Base-by-base conservation (phyloP, 2,329 filamentous ascomycete genomes). In the Beauveria brongniartii region DNA sequence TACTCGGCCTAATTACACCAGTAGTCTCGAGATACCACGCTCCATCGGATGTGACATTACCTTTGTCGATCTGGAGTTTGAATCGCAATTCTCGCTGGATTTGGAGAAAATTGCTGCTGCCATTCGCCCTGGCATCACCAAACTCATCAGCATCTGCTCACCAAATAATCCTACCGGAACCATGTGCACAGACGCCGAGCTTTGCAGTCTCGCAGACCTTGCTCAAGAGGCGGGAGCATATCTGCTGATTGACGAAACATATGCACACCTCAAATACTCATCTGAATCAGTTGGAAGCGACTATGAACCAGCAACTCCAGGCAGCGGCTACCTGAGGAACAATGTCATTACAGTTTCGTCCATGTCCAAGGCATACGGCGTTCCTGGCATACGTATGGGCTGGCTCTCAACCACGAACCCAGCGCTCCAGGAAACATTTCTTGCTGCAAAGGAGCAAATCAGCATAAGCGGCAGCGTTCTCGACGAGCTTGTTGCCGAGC, bases 381-480 rank as follows among this genome's bases (percentile, higher is more conserved):
- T 67, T 44, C 65, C 66, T 4, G 66, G 67, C 2, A 62, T 68
- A 20, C 65, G 67, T 3, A 30, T 67, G 7, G 67, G 67, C 1
- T 68, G 67, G 66, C 28, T 68, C 5, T 59, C 62, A 9, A 64
- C 61, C 18, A 54, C 43, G 4, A 58, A 66, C 47, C 58, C 63
- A 34, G n/a, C 24, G 1, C 64, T 68, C 3, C 63, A 64, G 47
- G 62, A 68, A 40, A 64, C 56, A 1, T 67, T 68, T 40, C 48
- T 68, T 0, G 67, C 66, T 0, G 67, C 66, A 16, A 68, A 68
- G 44, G 65, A 68, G 59, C 64, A 66, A 46, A 68, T 68, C 55
- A 66, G 63, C 51, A 68, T 68, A 10, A 66, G 64, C 26, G 64
- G 64, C 3, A 65, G 65, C 30, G 65, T 65, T 9, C 61, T 67